A percentile compares a stretch with the other conserved stretches of the same genome.
Evolutionary conservation across 2,329 filamentous ascomycete species (phyloP).

Genomic region (Magnaporthiopsis rhizophila): DNA sequence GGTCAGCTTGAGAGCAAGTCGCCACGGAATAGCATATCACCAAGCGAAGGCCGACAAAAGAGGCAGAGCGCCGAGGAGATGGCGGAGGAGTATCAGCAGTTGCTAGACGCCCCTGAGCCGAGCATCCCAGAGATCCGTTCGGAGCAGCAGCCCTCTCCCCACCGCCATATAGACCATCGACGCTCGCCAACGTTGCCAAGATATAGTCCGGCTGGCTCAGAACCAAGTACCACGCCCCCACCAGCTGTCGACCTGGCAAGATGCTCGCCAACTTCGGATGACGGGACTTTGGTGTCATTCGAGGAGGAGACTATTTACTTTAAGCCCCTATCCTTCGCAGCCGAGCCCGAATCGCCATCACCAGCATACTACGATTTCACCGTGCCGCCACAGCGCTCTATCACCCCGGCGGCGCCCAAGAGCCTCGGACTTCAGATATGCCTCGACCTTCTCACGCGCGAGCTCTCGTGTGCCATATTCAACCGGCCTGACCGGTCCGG

Average conservation of each 20-base stretch:
- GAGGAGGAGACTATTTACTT: conserved; percentile 40
- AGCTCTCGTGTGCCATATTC: conserved; percentile 35
- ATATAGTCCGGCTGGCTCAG: conserved; percentile 7
- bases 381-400: not conserved
- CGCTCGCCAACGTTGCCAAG: conserved; percentile 1
- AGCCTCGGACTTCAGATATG: conserved; percentile 41
- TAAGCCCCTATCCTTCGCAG: conserved; percentile 32
- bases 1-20: conserved; percentile 36
- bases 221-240: conserved; percentile 4
- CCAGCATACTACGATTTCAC: not conserved
- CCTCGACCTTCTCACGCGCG: conserved; percentile 40
- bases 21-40: conserved; percentile 7
- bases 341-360: not conserved
- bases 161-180: not conserved
- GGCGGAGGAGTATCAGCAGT: conserved; percentile 41
- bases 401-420: conserved; percentile 17
- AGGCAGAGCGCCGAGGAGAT: conserved; percentile 36
- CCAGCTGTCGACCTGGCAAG: not conserved
- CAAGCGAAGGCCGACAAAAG: conserved; percentile 7
- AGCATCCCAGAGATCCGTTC: conserved; percentile 21
- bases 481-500: conserved; percentile 9
- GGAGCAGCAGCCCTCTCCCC: conserved; percentile 17
- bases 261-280: conserved; percentile 31
- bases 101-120: conserved; percentile 33
- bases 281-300: conserved; percentile 37